These are phyloP conservation scores for Pugionium cornutum DNA, from an alignment of 345 rosid genomes.

Conservation along the genomic window DNA sequence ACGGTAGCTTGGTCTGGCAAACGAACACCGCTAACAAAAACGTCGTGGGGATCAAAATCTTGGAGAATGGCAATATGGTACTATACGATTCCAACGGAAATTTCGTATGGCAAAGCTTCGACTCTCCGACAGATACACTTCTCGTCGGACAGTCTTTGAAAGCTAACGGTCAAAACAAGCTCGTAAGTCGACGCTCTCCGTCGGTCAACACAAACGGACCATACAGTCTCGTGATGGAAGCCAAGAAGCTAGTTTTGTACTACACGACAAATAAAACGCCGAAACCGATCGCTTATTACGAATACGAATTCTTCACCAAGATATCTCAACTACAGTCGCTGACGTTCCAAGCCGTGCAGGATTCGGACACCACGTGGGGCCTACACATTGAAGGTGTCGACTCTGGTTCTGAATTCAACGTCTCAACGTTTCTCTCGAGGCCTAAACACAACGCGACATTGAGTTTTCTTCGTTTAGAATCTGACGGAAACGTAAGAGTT, in stretches of 20 bases:
- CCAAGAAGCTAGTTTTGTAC: slow-evolving; percentile 42
- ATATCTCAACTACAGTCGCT: slow-evolving; percentile 17
- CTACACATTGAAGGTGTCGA: slow-evolving; percentile 25
- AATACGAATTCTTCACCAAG: not conserved
- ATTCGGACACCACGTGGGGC: slow-evolving; percentile 37
- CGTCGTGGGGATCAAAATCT: slow-evolving; percentile 52
- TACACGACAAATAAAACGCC: slow-evolving; percentile 44
- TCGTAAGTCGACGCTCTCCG: slow-evolving; percentile 53
- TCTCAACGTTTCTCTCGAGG: slow-evolving; percentile 20
- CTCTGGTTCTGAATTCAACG: slow-evolving; percentile 19
- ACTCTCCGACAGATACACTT: slow-evolving; percentile 62
- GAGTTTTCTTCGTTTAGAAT: slow-evolving; percentile 45
- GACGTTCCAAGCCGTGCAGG: slow-evolving; percentile 32
- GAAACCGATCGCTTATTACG: slow-evolving; percentile 39
- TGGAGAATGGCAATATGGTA: slow-evolving; percentile 65
- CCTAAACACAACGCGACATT: slow-evolving; percentile 51
- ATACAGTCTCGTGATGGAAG: slow-evolving; percentile 57
- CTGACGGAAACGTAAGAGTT: slow-evolving; percentile 57
- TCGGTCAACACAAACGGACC: slow-evolving; percentile 44
- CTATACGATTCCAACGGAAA: slow-evolving; percentile 46
- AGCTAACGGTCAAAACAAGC: slow-evolving; percentile 40
- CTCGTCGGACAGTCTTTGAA: slow-evolving; percentile 55
- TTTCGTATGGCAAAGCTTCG: slow-evolving; percentile 63
- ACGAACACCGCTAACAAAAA: slow-evolving; percentile 62
- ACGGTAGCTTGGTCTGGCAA: slow-evolving; percentile 64